Evolutionary conservation across 1,284 basidiomycete genomes (phyloP).

Genomic region (Phellinidium pouzarii): DNA sequence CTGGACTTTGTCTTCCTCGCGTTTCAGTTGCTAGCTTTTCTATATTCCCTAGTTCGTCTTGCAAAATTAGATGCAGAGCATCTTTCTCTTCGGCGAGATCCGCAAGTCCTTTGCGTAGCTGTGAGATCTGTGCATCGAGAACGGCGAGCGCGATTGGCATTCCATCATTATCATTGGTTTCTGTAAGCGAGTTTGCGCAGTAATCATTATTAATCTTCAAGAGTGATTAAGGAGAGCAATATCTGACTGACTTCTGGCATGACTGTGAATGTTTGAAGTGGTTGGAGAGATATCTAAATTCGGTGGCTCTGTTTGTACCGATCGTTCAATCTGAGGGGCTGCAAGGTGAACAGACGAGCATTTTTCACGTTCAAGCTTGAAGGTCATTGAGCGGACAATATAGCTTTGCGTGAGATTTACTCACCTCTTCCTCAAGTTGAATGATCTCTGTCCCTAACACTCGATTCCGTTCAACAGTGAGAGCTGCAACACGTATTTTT

Average conservation of each 20-base stretch:
- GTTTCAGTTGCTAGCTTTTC: background rate
- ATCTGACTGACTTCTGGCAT: background rate
- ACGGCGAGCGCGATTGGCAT: constrained; percentile 1
- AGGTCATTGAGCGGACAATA: background rate
- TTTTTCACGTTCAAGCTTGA: background rate
- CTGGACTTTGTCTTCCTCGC: background rate
- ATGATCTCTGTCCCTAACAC: background rate
- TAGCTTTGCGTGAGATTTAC: background rate
- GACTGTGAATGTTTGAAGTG: background rate
- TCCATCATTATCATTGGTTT: background rate
- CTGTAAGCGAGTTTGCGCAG: background rate
- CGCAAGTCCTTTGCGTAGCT: constrained; percentile 4
- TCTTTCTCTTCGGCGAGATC: constrained; percentile 11
- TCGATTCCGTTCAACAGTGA: background rate
- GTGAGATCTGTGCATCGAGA: constrained; percentile 7
- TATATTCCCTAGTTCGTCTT: background rate
- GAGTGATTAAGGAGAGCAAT: background rate
- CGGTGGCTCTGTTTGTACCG: constrained; percentile 4
- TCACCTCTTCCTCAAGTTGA: constrained; percentile 2
- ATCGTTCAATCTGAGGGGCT: background rate
- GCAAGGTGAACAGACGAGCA: background rate
- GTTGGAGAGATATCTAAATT: background rate
- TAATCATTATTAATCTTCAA: background rate
- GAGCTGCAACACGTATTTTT: background rate
- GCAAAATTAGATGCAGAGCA: constrained; percentile 2